A percentile compares a stretch with the other conserved stretches of the same genome.
Evolutionary conservation across 2,329 filamentous ascomycete species (phyloP).

Genomic region (Aspergillus sojae): DNA sequence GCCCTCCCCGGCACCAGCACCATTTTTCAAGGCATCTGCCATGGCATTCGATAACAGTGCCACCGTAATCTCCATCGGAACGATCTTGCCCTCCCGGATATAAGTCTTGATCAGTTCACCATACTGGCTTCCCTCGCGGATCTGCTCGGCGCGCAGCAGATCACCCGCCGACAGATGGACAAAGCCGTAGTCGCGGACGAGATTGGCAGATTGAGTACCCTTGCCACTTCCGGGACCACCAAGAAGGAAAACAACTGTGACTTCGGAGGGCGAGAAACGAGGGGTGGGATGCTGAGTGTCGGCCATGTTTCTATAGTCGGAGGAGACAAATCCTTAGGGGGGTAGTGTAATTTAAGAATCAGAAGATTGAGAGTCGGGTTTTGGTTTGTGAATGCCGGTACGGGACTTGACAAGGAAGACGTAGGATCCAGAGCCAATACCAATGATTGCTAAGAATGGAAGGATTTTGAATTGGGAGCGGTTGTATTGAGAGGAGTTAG

Average conservation of each 20-base stretch:
- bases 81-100: conserved; percentile 93
- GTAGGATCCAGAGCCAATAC: conserved; percentile 54
- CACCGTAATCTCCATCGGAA: conserved; percentile 98
- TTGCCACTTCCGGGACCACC: conserved; percentile 95
- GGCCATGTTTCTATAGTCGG: conserved; percentile 22
- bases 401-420: conserved; percentile 54
- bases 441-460: conserved; percentile 48
- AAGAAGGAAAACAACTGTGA: conserved; percentile 95
- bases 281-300: conserved; percentile 57
- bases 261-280: conserved; percentile 74
- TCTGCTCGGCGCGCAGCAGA: conserved; percentile 88
- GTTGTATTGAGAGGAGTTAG: conserved; percentile 27
- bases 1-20: conserved; percentile 35
- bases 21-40: conserved; percentile 65
- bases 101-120: conserved; percentile 89
- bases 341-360: neutral
- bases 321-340: neutral
- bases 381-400: conserved; percentile 49
- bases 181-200: conserved; percentile 88
- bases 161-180: conserved; percentile 92
- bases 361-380: conserved; percentile 50
- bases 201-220: conserved; percentile 88
- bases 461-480: conserved; percentile 45
- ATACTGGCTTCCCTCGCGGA: conserved; percentile 82
- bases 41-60: conserved; percentile 93